phyloP scores from a whole-genome alignment of 139 green algal genomes.

The Penium margaritaceum region DNA sequence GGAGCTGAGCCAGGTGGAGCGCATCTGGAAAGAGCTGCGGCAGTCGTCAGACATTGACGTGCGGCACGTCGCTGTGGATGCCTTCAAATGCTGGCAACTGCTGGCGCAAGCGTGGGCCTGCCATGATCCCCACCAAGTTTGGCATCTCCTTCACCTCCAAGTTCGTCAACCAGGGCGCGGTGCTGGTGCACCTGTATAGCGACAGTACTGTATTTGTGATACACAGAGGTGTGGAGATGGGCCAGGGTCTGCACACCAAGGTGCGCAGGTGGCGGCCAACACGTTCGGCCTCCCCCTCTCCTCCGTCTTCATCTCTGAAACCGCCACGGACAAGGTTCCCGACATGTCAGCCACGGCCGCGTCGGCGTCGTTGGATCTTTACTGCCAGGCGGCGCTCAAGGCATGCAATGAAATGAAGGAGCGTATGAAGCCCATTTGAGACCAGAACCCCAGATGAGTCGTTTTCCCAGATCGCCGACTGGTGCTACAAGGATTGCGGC shows the following conservation, averaged over 20 bases:
- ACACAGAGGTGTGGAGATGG: conserved; percentile 90
- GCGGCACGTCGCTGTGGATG: conserved; percentile 41
- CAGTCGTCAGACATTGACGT: conserved; percentile 31
- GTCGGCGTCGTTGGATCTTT: conserved; percentile 81
- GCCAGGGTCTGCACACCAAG: conserved; percentile 92
- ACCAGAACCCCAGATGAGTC: conserved; percentile 34
- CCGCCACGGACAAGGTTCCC: conserved; percentile 55
- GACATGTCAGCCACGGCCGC: conserved; percentile 88
- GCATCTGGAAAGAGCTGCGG: conserved; percentile 54
- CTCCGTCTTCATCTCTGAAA: not conserved
- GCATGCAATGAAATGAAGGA: conserved; percentile 76
- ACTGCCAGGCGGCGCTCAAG: conserved; percentile 79
- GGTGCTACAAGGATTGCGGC: conserved; percentile 74
- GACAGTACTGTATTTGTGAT: conserved; percentile 82
- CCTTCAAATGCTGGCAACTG: conserved; percentile 60
- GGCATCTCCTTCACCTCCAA: conserved; percentile 74
- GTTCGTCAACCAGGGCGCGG: not conserved
- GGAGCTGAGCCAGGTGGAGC: conserved; percentile 1
- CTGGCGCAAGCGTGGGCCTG: conserved; percentile 77
- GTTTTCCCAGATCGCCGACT: conserved; percentile 58
- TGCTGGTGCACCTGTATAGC: conserved; percentile 58
- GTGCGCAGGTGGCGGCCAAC: conserved; percentile 54
- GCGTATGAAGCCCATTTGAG: conserved; percentile 61
- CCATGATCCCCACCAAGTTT: conserved; percentile 82
- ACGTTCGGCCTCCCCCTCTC: not conserved